Evolutionary conservation across 2,329 filamentous ascomycete genomes (phyloP).

Genomic region (Paecilomyces niveus): DNA sequence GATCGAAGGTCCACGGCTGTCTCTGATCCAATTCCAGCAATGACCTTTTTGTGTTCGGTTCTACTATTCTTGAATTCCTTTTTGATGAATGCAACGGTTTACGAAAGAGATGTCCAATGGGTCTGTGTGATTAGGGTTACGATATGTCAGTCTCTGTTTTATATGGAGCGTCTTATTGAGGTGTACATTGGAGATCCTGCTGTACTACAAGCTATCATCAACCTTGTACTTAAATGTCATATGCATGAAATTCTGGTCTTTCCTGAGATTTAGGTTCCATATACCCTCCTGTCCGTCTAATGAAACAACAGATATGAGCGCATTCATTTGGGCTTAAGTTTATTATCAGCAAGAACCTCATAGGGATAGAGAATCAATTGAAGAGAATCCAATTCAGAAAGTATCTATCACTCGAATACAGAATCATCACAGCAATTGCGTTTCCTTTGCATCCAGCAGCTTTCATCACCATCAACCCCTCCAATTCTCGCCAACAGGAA

Average conservation of each 20-base stretch:
- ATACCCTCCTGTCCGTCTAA: too few relatives aligned
- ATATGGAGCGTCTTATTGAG: neutral
- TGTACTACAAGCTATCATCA: neutral
- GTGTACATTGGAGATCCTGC: neutral
- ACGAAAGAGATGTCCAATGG: neutral
- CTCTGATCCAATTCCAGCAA: neutral
- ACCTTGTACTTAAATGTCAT: neutral
- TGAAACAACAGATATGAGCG: too few relatives aligned
- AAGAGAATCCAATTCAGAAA: conserved; percentile 1
- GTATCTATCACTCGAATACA: conserved; percentile 6
- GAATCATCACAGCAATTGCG: neutral
- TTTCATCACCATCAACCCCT: neutral
- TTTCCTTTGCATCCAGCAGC: neutral
- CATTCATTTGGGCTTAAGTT: too few relatives aligned
- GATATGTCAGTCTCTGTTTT: neutral
- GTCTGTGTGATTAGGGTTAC: neutral
- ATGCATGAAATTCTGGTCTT: neutral
- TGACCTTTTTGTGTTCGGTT: neutral
- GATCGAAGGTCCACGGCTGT: neutral
- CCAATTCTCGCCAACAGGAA: conserved; percentile 11
- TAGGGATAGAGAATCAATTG: neutral
- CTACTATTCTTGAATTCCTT: neutral
- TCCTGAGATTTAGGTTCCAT: neutral
- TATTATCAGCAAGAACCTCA: too few relatives aligned
- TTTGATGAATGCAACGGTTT: neutral